Percentiles rank a stretch among this genome's conserved stretches.
phyloP scores from a whole-genome alignment of 768 basidiomycete species.

The Rhizopogon vinicolor region DNA sequence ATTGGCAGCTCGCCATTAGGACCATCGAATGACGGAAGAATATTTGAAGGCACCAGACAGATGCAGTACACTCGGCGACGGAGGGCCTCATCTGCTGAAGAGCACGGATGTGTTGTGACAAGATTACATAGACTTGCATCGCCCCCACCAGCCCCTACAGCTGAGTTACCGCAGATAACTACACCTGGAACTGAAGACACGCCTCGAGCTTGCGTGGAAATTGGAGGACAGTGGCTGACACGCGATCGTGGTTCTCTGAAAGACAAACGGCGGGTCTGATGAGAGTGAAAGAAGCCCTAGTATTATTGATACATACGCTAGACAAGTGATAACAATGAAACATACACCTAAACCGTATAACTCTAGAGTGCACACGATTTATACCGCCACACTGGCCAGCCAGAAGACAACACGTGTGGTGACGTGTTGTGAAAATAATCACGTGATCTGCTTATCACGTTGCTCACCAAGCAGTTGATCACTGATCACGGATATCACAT shows the following conservation, averaged over 20 bases:
- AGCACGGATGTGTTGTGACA: constrained; percentile 12
- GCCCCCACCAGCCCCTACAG: background rate
- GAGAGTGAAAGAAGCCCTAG: background rate
- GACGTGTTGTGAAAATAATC: background rate
- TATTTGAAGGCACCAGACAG: constrained; percentile 3
- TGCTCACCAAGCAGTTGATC: too few species aligned
- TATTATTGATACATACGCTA: background rate
- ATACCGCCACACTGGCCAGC: too few species aligned
- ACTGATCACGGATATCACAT: too few species aligned
- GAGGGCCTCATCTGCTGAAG: constrained; percentile 46
- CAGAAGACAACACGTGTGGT: too few species aligned
- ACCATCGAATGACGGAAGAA: background rate
- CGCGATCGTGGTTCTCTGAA: background rate
- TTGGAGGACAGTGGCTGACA: background rate
- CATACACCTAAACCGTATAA: too few species aligned
- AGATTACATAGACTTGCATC: constrained; percentile 3
- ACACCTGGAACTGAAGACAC: background rate
- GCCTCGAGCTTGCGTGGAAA: background rate
- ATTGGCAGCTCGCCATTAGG: constrained; percentile 10
- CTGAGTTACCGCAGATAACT: background rate
- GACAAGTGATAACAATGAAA: background rate
- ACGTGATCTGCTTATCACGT: background rate
- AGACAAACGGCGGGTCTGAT: background rate
- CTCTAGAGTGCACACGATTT: too few species aligned
- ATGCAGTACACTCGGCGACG: constrained; percentile 27